Base-by-base conservation (phyloP, 2,329 filamentous ascomycete species). In the Exophiala sp. region DNA sequence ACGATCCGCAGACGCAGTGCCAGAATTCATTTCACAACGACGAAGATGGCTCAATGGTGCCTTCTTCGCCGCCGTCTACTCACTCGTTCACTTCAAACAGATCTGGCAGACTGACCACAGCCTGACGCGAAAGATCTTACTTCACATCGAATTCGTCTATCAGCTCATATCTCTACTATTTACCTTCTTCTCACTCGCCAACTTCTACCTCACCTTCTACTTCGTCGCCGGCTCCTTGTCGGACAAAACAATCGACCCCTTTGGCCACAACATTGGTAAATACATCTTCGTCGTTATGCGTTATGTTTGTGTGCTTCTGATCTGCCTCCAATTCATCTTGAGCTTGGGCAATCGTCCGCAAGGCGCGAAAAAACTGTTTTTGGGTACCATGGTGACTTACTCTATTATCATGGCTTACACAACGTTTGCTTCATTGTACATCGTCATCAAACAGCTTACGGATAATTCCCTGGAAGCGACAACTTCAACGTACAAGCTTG, bases 201-300 rank as follows among this genome's bases (percentile, higher is more conserved):
- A 99, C 77, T 99, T 97, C 78, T 99, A 97, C 71, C 85, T 99
- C 48, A 95, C 91, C 54, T 99, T 99, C 75, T 99, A 91, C 80
- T 99, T 99, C 76, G 87, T 99, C 62, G 91, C 91, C 18, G 94
- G 94, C 40, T 95, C 91, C 38, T 80, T 99, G 12, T 82, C 88
- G 0, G 90, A 97, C 65, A 75, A 82, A 0, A 76, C 77, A 21
- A 78, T 95, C 61, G 94, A 99, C 70, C 95, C 95, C 0, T 99
- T 99, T 63, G 91, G 91, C 12, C 88, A 96, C 72, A 81, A 85
- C 59, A 86, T 95, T 60, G 92, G 89, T 45, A 83, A 83, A 61
- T 84, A 88, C 73, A 88, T 99, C 69, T 99, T 97, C 72, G 82
- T 85, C 58, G 79, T 96, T 55, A 76, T 99, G 38, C 84, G 91